A percentile compares a stretch with the other conserved stretches of the same genome.
These are phyloP conservation scores for Boletus huronensis DNA, from an alignment of 768 basidiomycete species.

Conservation along the genomic window DNA sequence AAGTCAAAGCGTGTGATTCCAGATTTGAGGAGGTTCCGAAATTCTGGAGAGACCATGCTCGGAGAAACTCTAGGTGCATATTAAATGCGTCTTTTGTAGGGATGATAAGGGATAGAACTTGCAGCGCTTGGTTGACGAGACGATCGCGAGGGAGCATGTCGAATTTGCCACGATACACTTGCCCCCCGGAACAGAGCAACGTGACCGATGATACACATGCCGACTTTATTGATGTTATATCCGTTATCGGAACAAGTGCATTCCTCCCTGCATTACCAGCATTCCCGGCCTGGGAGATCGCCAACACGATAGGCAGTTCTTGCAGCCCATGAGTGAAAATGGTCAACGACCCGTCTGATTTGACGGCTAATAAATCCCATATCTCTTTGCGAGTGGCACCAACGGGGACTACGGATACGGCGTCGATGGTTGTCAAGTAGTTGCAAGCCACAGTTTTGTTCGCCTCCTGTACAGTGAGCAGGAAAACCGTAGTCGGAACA, in stretches of 20 bases:
- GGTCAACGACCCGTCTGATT: slow-evolving; percentile 48
- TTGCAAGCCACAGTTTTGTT: slow-evolving; percentile 41
- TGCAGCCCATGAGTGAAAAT: slow-evolving; percentile 61
- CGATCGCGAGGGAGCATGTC: slow-evolving; percentile 53
- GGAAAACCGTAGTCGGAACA: slow-evolving; percentile 44
- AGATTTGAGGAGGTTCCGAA: slow-evolving; percentile 43
- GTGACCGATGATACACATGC: slow-evolving; percentile 50
- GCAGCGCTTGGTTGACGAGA: slow-evolving; percentile 57
- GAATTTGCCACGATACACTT: slow-evolving; percentile 44
- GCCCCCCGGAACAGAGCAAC: slow-evolving; percentile 51
- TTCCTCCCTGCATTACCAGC: not conserved
- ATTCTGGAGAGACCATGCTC: slow-evolving; percentile 49
- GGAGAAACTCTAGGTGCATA: slow-evolving; percentile 54
- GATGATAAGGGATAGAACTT: slow-evolving; percentile 59
- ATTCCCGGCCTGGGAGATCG: slow-evolving; percentile 10
- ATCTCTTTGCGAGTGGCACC: slow-evolving; percentile 59
- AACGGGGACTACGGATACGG: slow-evolving; percentile 54
- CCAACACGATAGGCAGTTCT: slow-evolving; percentile 39
- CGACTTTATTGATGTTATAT: slow-evolving; percentile 45
- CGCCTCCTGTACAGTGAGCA: slow-evolving; percentile 41
- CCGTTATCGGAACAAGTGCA: slow-evolving; percentile 17
- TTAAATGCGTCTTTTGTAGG: slow-evolving; percentile 53
- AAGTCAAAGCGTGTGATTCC: slow-evolving; percentile 56
- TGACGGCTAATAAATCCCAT: slow-evolving; percentile 67
- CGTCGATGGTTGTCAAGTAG: slow-evolving; percentile 39